A percentile compares a stretch with the other conserved stretches of the same genome.
These are phyloP conservation scores for Fusarium beomiforme DNA, from an alignment of 2,329 filamentous ascomycete genomes.

Conservation along the genomic window DNA sequence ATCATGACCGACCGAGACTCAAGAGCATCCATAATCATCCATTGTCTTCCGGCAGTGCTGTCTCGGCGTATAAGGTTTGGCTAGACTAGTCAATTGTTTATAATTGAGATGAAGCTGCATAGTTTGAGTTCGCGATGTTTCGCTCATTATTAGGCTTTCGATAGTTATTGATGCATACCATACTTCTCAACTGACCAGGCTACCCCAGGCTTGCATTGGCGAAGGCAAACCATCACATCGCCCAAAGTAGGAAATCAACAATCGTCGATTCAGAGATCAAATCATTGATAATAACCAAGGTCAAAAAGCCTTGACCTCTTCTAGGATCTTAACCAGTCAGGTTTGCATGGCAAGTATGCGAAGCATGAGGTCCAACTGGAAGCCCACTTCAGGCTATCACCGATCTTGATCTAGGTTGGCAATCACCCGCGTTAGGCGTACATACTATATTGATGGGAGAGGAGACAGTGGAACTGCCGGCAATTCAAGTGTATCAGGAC, in stretches of 20 bases:
- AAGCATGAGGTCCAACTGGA: conserved; percentile 14
- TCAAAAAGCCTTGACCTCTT: conserved; percentile 16
- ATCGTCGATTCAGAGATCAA: no score
- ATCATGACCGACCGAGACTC: conserved; percentile 13
- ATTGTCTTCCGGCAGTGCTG: background rate
- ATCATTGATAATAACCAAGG: conserved; percentile 2
- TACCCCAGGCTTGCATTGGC: no score
- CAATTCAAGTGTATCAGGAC: conserved; percentile 25
- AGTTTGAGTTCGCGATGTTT: conserved; percentile 1
- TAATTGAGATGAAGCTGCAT: background rate
- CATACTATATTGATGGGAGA: conserved; percentile 5
- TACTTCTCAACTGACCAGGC: no score
- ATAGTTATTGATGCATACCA: conserved; percentile 1
- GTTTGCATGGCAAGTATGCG: conserved; percentile 28
- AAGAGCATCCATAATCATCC: background rate
- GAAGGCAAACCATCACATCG: no score
- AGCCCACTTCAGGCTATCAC: conserved; percentile 26
- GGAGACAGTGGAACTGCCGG: conserved; percentile 32
- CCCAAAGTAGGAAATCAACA: no score
- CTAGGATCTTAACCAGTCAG: conserved; percentile 20
- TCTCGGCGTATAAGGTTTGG: background rate
- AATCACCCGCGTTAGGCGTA: conserved; percentile 22
- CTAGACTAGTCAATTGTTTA: background rate
- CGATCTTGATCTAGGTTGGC: conserved; percentile 22
- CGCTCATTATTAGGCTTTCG: background rate